Conservation (phyloP, 179 eudicot genomes). For the Silene vulgaris region DNA sequence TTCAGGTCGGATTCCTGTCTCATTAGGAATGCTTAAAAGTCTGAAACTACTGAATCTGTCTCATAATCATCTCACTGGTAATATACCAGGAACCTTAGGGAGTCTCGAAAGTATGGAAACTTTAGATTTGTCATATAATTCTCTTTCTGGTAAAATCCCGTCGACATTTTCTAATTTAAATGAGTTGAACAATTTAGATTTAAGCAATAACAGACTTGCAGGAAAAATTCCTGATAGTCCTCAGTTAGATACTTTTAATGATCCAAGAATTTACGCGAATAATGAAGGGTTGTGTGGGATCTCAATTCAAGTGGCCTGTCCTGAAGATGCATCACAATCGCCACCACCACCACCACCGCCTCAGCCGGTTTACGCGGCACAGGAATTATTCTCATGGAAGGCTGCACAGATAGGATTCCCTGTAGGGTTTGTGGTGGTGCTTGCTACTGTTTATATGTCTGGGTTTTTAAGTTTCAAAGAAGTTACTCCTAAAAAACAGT, state of each 20-base stretch:
- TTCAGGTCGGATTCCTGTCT: constrained; percentile 36
- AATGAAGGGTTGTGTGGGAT: constrained; percentile 53
- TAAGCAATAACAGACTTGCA: constrained; percentile 46
- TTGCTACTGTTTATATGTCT: constrained; percentile 19
- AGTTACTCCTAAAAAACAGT: not conserved
- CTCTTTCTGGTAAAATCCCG: constrained; percentile 46
- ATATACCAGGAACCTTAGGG: constrained; percentile 43
- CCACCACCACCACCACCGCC: constrained; percentile 11
- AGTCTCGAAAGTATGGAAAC: constrained; percentile 39
- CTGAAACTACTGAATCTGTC: constrained; percentile 49
- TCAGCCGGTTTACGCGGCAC: not conserved
- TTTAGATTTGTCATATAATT: constrained; percentile 47
- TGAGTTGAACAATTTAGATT: constrained; percentile 37
- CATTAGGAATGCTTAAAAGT: constrained; percentile 45
- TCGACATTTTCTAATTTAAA: constrained; percentile 33
- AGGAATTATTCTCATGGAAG: constrained; percentile 41
- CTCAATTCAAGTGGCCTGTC: constrained; percentile 42
- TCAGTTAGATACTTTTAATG: constrained; percentile 44
- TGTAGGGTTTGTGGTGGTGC: constrained; percentile 30
- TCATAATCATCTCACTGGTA: constrained; percentile 32
- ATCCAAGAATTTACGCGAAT: constrained; percentile 39
- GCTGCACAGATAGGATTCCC: constrained; percentile 44
- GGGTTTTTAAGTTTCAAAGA: constrained; percentile 23
- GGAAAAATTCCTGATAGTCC: constrained; percentile 45
- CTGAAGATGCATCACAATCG: constrained; percentile 16